Percentiles rank a stretch among this genome's conserved stretches.
Evolutionary conservation across 345 rosid genomes (phyloP).

Genomic region (Syzygium aqueum): DNA sequence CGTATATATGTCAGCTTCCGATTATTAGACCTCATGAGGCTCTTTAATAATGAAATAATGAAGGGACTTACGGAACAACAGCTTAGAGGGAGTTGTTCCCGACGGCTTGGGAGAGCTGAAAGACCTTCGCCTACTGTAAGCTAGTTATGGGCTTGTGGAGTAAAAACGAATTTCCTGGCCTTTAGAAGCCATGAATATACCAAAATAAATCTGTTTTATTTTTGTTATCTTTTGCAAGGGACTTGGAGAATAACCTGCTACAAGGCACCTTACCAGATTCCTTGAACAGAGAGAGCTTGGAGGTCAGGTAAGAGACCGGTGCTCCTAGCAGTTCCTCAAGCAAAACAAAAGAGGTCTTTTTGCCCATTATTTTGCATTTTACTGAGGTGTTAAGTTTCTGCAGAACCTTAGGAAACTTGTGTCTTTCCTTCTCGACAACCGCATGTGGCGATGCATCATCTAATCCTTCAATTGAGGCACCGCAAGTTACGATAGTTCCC

Average conservation of each 20-base stretch:
- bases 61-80: conserved; percentile 87
- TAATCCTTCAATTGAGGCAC: conserved; percentile 55
- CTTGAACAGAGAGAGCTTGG: conserved; percentile 54
- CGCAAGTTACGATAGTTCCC: conserved; percentile 59
- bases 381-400: conserved; percentile 4
- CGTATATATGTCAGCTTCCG: not conserved
- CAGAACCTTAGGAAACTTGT: conserved; percentile 75
- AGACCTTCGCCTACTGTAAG: conserved; percentile 74
- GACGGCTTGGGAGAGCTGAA: conserved; percentile 60
- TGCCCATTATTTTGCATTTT: not conserved
- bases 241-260: conserved; percentile 76
- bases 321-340: not conserved
- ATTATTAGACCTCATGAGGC: not conserved
- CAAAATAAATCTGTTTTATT: not conserved
- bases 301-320: conserved; percentile 49
- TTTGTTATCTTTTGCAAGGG: conserved; percentile 22
- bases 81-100: conserved; percentile 64
- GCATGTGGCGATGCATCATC: conserved; percentile 60
- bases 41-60: not conserved
- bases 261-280: conserved; percentile 67
- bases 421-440: conserved; percentile 60
- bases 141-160: not conserved
- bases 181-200: not conserved
- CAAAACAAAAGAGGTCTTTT: not conserved
- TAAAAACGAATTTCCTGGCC: not conserved